These are phyloP conservation scores for Pseudogymnoascus sp. DNA, from an alignment of 2,329 filamentous ascomycete genomes.

Conservation along the genomic window DNA sequence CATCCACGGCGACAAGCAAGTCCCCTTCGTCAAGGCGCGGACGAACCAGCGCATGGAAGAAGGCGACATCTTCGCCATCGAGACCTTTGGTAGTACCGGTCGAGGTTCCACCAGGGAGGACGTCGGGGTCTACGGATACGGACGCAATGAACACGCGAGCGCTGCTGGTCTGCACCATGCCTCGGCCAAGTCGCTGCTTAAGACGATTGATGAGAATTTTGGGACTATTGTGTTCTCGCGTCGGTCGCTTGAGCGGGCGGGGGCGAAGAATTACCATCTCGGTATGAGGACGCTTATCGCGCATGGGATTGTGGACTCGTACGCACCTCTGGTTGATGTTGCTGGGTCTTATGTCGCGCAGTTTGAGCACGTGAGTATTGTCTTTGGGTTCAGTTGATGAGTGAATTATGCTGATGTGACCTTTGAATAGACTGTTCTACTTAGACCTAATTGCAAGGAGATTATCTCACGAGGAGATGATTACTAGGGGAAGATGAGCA, in stretches of 20 bases:
- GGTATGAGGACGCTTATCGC: slow-evolving; percentile 51
- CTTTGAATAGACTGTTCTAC: slow-evolving; percentile 36
- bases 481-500: slow-evolving; percentile 31
- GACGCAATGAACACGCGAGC: slow-evolving; percentile 32
- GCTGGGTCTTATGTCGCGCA: slow-evolving; percentile 56
- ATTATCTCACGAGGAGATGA: slow-evolving; percentile 45
- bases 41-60: slow-evolving; percentile 48
- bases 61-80: slow-evolving; percentile 50
- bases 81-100: slow-evolving; percentile 50
- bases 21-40: slow-evolving; percentile 45
- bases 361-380: slow-evolving; percentile 47
- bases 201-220: slow-evolving; percentile 54
- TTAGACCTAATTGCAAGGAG: slow-evolving; percentile 40
- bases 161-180: slow-evolving; percentile 35
- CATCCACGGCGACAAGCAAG: slow-evolving; percentile 48
- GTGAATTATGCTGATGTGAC: background rate
- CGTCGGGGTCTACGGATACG: slow-evolving; percentile 46
- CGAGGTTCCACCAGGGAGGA: slow-evolving; percentile 40
- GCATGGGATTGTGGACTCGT: slow-evolving; percentile 48
- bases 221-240: slow-evolving; percentile 53
- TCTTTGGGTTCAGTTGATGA: background rate
- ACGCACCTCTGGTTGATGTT: slow-evolving; percentile 48
- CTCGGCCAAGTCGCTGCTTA: slow-evolving; percentile 48
- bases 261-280: slow-evolving; percentile 48
- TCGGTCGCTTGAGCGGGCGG: slow-evolving; percentile 56